Base-by-base conservation (phyloP, 345 rosid species). In the Lepidium didymum region DNA sequence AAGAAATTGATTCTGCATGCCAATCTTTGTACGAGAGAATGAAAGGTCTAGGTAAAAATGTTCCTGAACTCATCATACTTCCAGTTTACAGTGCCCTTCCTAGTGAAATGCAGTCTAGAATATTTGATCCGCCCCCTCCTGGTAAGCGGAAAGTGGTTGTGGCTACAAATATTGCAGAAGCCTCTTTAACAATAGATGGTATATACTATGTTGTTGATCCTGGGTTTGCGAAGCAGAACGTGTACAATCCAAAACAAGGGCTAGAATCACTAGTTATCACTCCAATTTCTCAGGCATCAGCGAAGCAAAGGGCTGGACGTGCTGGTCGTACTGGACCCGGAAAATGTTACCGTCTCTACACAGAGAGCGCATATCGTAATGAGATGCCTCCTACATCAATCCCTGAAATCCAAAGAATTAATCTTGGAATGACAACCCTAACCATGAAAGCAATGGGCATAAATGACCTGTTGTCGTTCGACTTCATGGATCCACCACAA, bases 381-480 rank as follows among this genome's bases (percentile, higher is more conserved):
- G 81, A 79, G 51, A 78, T 68, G 82, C 82, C 89, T 38, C 93
- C 98, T 54, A 84, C 96, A 5, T 10, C 91, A 9, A 77, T 85
- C 72, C 97, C 98, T 13, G 98, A 92, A 80, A 90, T 92, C 64
- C 97, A 92, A 65, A 87, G 98, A 79, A 85, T 86, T 50, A 85
- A 90, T 69, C 98, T 92, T 67, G 98, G 91, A 51, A 27, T 60
- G 23, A 82, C 81, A 23, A 81, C 86, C 0, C 81, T 93, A 12
- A 77, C 80, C 10, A 83, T 93, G 98, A 90, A 88, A 84, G 97
- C 94, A 13, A 92, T 92, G 93, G 98, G 98, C 19, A 88, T 92
- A 29, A 90, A 85, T 69, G 98, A 90, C 21, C 67, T 78, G 38
- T 49, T 81, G 36, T 74, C 79, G 0, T 77, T 77, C 56, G 80